Evolutionary conservation across 257 asterid species (phyloP), one percentile per base, ranked within the genome.

Genomic region (Scutellaria barbata): DNA sequence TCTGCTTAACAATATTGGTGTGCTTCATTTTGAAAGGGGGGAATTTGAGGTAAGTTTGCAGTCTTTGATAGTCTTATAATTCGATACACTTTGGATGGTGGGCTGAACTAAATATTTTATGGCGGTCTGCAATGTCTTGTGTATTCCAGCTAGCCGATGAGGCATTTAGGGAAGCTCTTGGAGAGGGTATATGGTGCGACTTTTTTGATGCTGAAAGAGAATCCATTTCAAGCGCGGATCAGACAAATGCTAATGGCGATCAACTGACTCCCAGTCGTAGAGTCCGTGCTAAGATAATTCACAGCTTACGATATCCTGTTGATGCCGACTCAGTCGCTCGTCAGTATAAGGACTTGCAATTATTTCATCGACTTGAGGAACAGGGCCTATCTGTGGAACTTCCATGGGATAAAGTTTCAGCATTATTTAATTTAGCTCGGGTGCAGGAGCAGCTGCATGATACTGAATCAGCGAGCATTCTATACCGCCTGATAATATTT

Each of bases 1-100:
- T 81, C 82, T 95, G 73, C 94, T 95, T 76, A 95, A 95, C 83
- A 85, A 92, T 80, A 95, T 95, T 67, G 98, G 99, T 25, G 92
- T 81, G 67, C 90, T 95, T 76, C 96, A 92, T 76, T 84, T 89
- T 69, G 98, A 95, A 82, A 92, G 95, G 82, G 99, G 87, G 66
- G 99, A 92, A 55, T 83, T 95, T 74, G 97, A 95, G 98, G 99
- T 95, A 68, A 46, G 83, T 60, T 40, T n/a, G n/a, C 59, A 35
- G 55, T 69, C 77, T 76, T 74, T 43, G 25, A 51, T 54, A 47
- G 75, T 76, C 59, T 67, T 74, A 41, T 51, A 66, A 58, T 71
- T 76, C 58, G 58, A 72, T 69, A 63, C 66, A 13, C 55, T 59
- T 54, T 0, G 57, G 45, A 20, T 13, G 57, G 45, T 48, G 47